These are phyloP conservation scores for Spizellomyces punctatus DNA, from an alignment of 192 early-diverging fungal genomes.

Conservation along the genomic window DNA sequence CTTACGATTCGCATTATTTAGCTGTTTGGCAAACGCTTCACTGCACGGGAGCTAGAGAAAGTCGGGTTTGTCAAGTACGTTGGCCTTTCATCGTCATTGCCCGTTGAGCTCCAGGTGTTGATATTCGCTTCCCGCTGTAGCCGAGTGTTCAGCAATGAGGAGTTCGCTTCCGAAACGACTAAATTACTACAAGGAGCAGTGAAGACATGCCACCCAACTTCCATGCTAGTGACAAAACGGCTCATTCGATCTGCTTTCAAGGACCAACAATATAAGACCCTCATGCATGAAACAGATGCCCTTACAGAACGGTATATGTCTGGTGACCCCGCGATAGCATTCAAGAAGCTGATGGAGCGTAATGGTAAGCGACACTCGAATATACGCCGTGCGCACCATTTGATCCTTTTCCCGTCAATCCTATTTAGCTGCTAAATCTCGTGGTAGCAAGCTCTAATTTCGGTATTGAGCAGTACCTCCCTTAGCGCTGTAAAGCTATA, in stretches of 20 bases:
- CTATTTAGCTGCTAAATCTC: background rate
- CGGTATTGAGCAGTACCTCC: background rate
- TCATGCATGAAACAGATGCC: constrained; percentile 29
- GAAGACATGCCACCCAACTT: constrained; percentile 20
- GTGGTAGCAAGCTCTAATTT: background rate
- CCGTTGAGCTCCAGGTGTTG: background rate
- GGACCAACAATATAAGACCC: constrained; percentile 19
- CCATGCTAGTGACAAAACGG: constrained; percentile 23
- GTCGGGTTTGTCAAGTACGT: constrained; percentile 32
- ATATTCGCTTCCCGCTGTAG: background rate
- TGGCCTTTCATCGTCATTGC: background rate
- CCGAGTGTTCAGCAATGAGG: constrained; percentile 16
- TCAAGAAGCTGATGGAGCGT: constrained; percentile 29
- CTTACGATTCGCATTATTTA: too few species aligned
- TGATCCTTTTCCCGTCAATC: too few species aligned
- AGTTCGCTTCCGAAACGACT: constrained; percentile 17
- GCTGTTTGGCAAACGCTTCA: constrained; percentile 28
- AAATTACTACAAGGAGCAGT: constrained; percentile 20
- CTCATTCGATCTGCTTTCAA: constrained; percentile 18
- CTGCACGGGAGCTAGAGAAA: constrained; percentile 17
- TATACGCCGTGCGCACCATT: background rate
- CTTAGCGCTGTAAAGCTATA: too few species aligned
- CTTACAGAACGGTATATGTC: constrained; percentile 30
- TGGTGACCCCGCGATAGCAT: constrained; percentile 33
- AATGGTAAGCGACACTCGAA: constrained; percentile 12